Conservation (phyloP, 2,329 filamentous ascomycete species). For the Penicillium glabrum region DNA sequence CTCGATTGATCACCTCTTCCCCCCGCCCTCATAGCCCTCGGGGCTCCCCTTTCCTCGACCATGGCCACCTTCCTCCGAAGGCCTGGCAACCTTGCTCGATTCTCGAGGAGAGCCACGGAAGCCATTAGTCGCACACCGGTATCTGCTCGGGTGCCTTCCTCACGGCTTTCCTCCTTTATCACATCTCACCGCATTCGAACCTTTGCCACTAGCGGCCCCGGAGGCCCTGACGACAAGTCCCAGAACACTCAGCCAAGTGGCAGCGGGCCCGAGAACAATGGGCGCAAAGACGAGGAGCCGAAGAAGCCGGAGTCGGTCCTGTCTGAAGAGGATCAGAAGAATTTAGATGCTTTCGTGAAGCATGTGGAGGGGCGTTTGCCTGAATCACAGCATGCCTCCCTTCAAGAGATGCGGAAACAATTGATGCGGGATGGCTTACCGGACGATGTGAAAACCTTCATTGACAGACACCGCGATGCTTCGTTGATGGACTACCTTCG, state of each 20-base stretch:
- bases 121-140: conserved; percentile 50
- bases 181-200: conserved; percentile 35
- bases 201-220: conserved; percentile 47
- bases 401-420: conserved; percentile 61
- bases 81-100: conserved; percentile 64
- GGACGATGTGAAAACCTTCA: conserved; percentile 63
- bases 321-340: conserved; percentile 56
- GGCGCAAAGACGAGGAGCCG: conserved; percentile 31
- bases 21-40: conserved; percentile 28
- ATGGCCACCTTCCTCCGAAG: conserved; percentile 69
- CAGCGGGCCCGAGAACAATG: conserved; percentile 42
- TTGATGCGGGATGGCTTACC: conserved; percentile 71
- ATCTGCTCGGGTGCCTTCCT: conserved; percentile 39
- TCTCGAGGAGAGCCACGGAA: conserved; percentile 59
- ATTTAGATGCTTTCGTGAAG: conserved; percentile 58
- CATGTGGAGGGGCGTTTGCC: conserved; percentile 61
- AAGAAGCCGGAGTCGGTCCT: conserved; percentile 46
- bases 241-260: conserved; percentile 43
- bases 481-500: conserved; percentile 61
- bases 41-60: conserved; percentile 41
- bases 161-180: conserved; percentile 39
- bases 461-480: conserved; percentile 55
- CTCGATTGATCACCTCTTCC: conserved; percentile 23
- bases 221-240: conserved; percentile 41
- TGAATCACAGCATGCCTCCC: conserved; percentile 57